Base-by-base conservation (phyloP, 805 yeast genomes). In the Kodamaea leandrae region DNA sequence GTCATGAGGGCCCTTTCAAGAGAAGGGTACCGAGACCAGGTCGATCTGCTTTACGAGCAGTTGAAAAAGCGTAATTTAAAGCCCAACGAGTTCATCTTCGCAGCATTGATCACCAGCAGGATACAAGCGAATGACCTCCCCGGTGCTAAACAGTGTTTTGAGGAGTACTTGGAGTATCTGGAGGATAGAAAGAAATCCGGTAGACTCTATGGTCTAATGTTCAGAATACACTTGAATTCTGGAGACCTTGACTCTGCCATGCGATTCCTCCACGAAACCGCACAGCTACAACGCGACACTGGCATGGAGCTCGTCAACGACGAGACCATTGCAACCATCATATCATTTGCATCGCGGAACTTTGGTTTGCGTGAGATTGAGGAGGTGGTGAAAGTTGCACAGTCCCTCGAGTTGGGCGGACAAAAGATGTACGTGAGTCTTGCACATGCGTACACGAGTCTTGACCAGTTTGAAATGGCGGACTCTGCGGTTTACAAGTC, bases 1-100 rank as follows among this genome's bases (percentile, higher is more conserved):
- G 79, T 82, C 9, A 80, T 85, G 75, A 60, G 66, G 39, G 78
- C 84, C 0, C 61, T 85, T 45, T 80, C 86, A 1, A 47, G 53
- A 4, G 55, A 64, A 24, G 82, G 77, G 7, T 78, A 76, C 48
- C 59, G 52, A 29, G 69, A 57, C 28, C 74, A 70, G 54, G 79
- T 76, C 8, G 75, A 73, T 19, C 58, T 54, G 42, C 61, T 85
- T 42, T 82, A 69, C 59, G 45, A 61, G n/a, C 74, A 77, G 51
- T 51, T 80, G 21, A 34, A 62, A 4, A 58, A 64, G 38, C 63
- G 81, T 40, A 68, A 71, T 1, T 66, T 78, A 52, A 51, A 45
- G 3, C 86, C 87, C 1, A 63, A 68, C 3, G 58, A 66, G 2
- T 51, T 56, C 6, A 64, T 80, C 1, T 57, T 68, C 37, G 64